Percentiles rank a stretch among this genome's conserved stretches.
Conservation (phyloP, 1,284 basidiomycete genomes). For the Porodaedalea pini region DNA sequence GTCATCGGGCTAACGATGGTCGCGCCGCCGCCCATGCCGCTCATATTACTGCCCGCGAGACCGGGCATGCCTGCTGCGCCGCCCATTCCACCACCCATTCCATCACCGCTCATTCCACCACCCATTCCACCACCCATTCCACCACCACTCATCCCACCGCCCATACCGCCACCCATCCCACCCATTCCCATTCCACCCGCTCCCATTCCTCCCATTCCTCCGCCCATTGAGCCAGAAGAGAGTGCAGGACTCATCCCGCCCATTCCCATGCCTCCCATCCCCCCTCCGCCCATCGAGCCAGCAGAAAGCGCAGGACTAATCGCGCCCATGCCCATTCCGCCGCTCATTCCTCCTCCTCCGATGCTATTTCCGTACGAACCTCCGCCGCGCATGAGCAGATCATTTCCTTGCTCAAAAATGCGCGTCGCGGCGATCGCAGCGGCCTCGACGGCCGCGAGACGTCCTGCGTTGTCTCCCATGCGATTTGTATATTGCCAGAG, state of each 20-base stretch:
- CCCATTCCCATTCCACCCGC: neutral
- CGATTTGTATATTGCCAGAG: slow-evolving; percentile 27
- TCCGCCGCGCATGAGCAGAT: neutral
- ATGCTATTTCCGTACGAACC: neutral
- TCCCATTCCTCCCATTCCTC: slow-evolving; percentile 9
- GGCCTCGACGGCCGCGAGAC: slow-evolving; percentile 28
- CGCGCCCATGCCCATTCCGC: neutral
- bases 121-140: neutral
- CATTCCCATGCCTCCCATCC: slow-evolving; percentile 3
- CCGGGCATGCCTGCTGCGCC: too few species aligned
- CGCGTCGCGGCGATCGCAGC: slow-evolving; percentile 26
- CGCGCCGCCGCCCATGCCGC: too few species aligned
- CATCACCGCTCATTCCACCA: neutral
- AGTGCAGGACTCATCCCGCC: neutral
- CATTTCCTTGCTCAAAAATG: slow-evolving; percentile 19
- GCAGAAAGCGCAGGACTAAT: neutral
- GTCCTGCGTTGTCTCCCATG: slow-evolving; percentile 24
- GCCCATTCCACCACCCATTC: neutral
- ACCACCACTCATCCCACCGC: neutral
- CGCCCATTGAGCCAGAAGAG: neutral
- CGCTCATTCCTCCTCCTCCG: neutral
- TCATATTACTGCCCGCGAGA: too few species aligned
- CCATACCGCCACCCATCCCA: neutral
- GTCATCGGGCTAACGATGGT: neutral
- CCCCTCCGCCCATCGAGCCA: neutral